Evolutionary conservation across 2,329 filamentous ascomycete species (phyloP), one percentile per base, ranked within the genome.

Genomic region (Rhinocladiella similis): DNA sequence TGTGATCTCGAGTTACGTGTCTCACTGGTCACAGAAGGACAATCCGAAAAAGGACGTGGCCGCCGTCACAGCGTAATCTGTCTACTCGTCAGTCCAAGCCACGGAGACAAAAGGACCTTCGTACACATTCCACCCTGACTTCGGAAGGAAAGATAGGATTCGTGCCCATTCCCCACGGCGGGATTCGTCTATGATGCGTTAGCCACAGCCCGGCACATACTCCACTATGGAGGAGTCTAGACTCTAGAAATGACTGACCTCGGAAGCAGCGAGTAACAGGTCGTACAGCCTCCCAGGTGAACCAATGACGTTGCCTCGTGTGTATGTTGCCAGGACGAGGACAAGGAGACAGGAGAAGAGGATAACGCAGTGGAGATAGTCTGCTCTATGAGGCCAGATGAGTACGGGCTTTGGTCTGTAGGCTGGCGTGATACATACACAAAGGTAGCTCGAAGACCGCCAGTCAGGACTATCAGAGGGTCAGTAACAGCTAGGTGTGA

Each of bases 111-210:
- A 3, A 25, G 22, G 22, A 7, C 7, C 7, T 25, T 25, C 22
- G 7, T 25, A 25, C 22, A 50, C 53, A 55, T 50, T 12, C 53
- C 91, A 64, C 93, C 86, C 56, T 83, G 83, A 1, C 87, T 90
- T 55, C 82, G 78, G 90, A 96, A 95, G 0, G 91, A 96, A 13
- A 96, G 76, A 65, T 96, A 96, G 65, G 86, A 90, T 13, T 91
- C 91, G 7, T 84, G 81, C 0, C 85, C 81, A 70, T 96, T 96
- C 6, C 91, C 91, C 0, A 83, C 81, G 1, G 95, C 87, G 0
- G 91, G 91, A 63, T 93, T 88, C 2, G 74, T 71, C 22, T 25
- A 7, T 25, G 7, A 3, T 7, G 7, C 22, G 7, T 25, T 7
- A 25, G 22, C 22, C 3, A 25, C n/a, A n/a, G n/a, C n/a, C n/a